These are phyloP conservation scores for Mixia osmundae DNA, from an alignment of 1,284 basidiomycete genomes.

Conservation along the genomic window DNA sequence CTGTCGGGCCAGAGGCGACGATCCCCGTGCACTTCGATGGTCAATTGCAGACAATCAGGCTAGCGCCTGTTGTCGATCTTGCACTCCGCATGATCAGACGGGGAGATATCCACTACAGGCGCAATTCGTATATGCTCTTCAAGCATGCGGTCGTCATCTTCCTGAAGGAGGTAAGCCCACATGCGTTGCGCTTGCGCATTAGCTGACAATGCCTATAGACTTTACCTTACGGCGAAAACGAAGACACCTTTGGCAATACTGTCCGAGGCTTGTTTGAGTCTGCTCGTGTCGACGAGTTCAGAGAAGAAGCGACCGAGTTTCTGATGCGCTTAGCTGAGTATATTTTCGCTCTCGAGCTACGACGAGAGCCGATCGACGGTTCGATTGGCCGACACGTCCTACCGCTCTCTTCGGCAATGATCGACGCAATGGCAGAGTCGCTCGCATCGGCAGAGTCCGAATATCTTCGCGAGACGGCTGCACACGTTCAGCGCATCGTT, in stretches of 20 bases:
- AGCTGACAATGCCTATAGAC: slow-evolving; percentile 4
- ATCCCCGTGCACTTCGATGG: slow-evolving; percentile 51
- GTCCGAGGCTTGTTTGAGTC: slow-evolving; percentile 62
- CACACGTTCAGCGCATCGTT: slow-evolving; percentile 7
- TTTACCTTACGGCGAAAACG: slow-evolving; percentile 32
- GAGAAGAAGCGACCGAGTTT: slow-evolving; percentile 41
- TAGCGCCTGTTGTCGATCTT: slow-evolving; percentile 46
- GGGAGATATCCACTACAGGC: slow-evolving; percentile 37
- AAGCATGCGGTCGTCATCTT: slow-evolving; percentile 49
- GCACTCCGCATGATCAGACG: slow-evolving; percentile 43
- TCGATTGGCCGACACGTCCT: slow-evolving; percentile 24
- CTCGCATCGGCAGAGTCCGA: slow-evolving; percentile 30
- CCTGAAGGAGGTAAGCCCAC: slow-evolving; percentile 40
- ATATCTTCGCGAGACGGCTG: slow-evolving; percentile 32
- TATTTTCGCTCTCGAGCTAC: slow-evolving; percentile 32
- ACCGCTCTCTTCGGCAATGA: slow-evolving; percentile 36
- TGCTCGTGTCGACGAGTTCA: slow-evolving; percentile 42
- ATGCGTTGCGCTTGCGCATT: neutral
- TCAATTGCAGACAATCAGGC: slow-evolving; percentile 34
- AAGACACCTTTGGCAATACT: slow-evolving; percentile 43
- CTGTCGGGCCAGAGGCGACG: slow-evolving; percentile 42
- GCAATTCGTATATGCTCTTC: slow-evolving; percentile 53
- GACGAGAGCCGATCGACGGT: slow-evolving; percentile 27
- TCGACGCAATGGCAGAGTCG: slow-evolving; percentile 51
- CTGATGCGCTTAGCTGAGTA: slow-evolving; percentile 41